Evolutionary conservation across 2,329 filamentous ascomycete genomes (phyloP).

Genomic region (Xylariales sp.): DNA sequence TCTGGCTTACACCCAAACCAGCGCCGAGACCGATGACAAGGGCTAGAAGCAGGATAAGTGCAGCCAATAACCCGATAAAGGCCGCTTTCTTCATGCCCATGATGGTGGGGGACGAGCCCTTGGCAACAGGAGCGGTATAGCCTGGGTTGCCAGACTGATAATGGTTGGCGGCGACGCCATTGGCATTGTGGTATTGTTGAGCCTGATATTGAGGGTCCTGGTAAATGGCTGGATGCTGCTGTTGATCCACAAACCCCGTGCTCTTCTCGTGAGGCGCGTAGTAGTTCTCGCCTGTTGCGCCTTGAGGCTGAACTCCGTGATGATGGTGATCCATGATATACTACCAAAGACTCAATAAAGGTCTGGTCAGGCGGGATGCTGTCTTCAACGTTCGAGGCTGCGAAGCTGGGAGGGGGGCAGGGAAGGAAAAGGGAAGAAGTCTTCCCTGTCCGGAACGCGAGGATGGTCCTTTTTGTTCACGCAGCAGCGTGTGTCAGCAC

Average conservation of each 20-base stretch:
- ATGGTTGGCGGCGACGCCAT: conserved; percentile 2
- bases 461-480: too few relatives aligned
- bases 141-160: not conserved
- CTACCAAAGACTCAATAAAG: not conserved
- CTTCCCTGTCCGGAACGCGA: too few relatives aligned
- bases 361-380: too few relatives aligned
- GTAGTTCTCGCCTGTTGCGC: not conserved
- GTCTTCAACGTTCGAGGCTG: too few relatives aligned
- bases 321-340: conserved; percentile 2
- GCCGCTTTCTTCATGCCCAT: conserved; percentile 17
- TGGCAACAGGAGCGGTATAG: not conserved
- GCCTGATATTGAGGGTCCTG: not conserved
- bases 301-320: not conserved
- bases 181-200: conserved; percentile 7
- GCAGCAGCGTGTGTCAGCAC: too few relatives aligned
- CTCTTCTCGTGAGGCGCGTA: conserved; percentile 5
- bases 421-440: too few relatives aligned
- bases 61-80: conserved; percentile 13
- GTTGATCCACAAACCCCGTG: conserved; percentile 2
- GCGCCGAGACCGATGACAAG: conserved; percentile 24
- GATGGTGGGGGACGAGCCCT: not conserved
- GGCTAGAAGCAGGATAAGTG: conserved; percentile 16
- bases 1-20: conserved; percentile 24
- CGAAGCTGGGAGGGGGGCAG: too few relatives aligned
- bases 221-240: not conserved